Percentiles rank a stretch among this genome's conserved stretches.
phyloP scores from a whole-genome alignment of 2,329 filamentous ascomycete genomes.

The Ophioceras dolichostomum region DNA sequence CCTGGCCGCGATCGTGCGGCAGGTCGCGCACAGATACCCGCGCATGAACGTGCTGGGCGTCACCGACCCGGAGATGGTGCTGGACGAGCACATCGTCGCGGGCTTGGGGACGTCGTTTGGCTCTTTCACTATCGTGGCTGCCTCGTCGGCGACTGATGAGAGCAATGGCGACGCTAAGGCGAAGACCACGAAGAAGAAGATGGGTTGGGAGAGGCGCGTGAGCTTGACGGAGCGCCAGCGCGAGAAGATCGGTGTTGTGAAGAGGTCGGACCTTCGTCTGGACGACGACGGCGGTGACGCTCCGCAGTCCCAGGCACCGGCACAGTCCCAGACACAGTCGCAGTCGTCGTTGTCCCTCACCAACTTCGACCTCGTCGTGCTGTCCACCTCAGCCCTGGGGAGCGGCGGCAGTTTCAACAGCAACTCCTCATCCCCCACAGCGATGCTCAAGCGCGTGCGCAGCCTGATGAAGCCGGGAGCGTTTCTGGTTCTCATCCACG shows the following conservation, averaged over 20 bases:
- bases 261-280: constrained; percentile 10
- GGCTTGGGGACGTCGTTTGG: constrained; percentile 18
- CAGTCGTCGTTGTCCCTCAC: background rate
- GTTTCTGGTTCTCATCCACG: constrained; percentile 18
- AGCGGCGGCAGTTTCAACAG: no score
- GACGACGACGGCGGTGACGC: background rate
- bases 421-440: background rate
- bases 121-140: constrained; percentile 17
- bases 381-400: constrained; percentile 12
- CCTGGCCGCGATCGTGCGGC: constrained; percentile 18
- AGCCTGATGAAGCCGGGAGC: constrained; percentile 16
- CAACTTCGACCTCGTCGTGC: constrained; percentile 14
- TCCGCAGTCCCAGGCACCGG: constrained; percentile 3
- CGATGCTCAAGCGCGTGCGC: constrained; percentile 8
- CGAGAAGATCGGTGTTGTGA: constrained; percentile 8
- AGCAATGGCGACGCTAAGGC: no score
- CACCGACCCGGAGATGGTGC: constrained; percentile 14
- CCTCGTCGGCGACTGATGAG: no score
- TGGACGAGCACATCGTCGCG: constrained; percentile 18
- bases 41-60: constrained; percentile 25
- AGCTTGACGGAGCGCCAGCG: background rate
- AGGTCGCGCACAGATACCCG: constrained; percentile 25
- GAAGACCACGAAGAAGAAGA: no score
- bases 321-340: background rate
- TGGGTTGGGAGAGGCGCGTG: constrained; percentile 9